Base-by-base conservation (phyloP, 805 yeast species). In the Saccharomyces mikatae region DNA sequence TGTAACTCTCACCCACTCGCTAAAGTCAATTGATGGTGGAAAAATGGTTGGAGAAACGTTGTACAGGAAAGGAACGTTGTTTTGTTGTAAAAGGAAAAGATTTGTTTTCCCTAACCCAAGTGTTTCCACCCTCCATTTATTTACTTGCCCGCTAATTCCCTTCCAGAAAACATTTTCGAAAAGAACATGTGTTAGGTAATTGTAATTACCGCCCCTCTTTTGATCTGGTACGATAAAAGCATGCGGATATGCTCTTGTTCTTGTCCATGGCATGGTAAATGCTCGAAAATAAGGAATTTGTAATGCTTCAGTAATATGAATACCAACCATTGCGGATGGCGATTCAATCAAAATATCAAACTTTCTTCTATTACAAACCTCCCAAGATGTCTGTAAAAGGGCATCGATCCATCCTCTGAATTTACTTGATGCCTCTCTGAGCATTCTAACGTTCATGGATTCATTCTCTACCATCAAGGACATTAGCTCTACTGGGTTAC, bases 191-290 rank as follows among this genome's bases (percentile, higher is more conserved):
- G 97, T 90, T 72, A 92, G 75, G 65, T 89, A 88, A 66, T 92
- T 92, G 71, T 92, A 92, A 9, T 91, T 86, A 2, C 97, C 97
- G 10, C 97, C 97, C 67, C 86, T 80, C 65, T 86, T 89, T 70
- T 88, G 95, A 56, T 90, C 97, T 0, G 98, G 97, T 6, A 89
- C 96, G 66, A 91, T 82, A 59, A 92, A 90, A 0, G 98, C 97
- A 74, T 92, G 97, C 0, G 97, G 97, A 66, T 92, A 92, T 0
- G 97, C 96, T 60, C 96, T 77, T 0, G 98, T 91, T 57, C 96
- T 74, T 0, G 97, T 89, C 98, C 98, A 92, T 0, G 98, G 98
- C 98, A 92, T 92, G 0, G 98, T 92, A 67, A 92, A 92, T 0
- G 97, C 97, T 62, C 97, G 77, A 74, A 88, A 87, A 67, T 92